Base-by-base conservation (phyloP, 2,329 filamentous ascomycete species). In the Simplicillium sp. region DNA sequence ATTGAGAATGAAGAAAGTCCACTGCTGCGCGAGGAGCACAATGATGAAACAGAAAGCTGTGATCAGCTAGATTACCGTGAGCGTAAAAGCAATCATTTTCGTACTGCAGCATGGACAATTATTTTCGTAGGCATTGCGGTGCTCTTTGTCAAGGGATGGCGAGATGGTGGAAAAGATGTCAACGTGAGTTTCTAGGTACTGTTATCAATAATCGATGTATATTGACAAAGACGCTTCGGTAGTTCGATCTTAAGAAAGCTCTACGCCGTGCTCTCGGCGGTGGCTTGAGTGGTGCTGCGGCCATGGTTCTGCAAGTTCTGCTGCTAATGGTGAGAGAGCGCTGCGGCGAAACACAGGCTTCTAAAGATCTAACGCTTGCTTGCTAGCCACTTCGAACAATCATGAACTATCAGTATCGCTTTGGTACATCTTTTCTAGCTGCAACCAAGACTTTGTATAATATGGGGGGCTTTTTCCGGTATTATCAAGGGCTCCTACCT, bases 351-450 rank as follows among this genome's bases (percentile, higher is more conserved):
- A 0, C 1, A 0, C 7, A 3, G 20, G 5, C 20, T 25, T 25
- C 20, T 9, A 11, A 5, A 15, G 2, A 8, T 16, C 1, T 9
- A 1, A 25, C 7, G 1, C 2, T n/a, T 12, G 20, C 7, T 2
- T 1, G 2, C 4, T 36, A 70, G 67, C 68, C 67, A 3, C 52
- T 71, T 3, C 60, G 67, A 5, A 71, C 67, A 0, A 66, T 70
- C 11, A 71, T 71, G 67, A 71, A 71, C 50, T 71, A 70, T 35
- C 67, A 71, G 44, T 71, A 71, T 40, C 67, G 67, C 2, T 66
- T 63, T 32, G 67, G 67, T 2, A 61, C 58, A 1, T 56, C 61
- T 0, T 70, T 71, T 41, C 58, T 56, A 3, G 38, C 48, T 1
- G 65, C 67, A 0, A 62, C 59, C 1, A 48, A 52, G 13, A 68